These are phyloP conservation scores for Entomortierella beljakovae DNA, from an alignment of 192 early-diverging fungal species.

Conservation along the genomic window DNA sequence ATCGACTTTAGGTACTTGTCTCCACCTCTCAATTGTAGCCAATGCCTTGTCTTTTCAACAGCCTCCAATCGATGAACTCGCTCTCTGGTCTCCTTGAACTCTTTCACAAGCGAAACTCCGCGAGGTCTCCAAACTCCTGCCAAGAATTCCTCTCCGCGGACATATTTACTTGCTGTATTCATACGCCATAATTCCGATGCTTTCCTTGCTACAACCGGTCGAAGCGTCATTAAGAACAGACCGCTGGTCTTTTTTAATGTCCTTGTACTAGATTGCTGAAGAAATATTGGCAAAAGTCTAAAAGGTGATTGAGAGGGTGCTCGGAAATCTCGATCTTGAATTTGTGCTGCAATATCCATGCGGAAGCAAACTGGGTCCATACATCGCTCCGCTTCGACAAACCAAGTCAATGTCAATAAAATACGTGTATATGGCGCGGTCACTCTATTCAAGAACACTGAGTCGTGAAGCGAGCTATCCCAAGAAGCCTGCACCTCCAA, in stretches of 20 bases:
- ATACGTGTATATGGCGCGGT: conserved; percentile 71
- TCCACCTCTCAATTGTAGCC: conserved; percentile 39
- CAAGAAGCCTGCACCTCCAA: conserved; percentile 69
- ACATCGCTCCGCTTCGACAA: conserved; percentile 71
- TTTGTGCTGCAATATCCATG: conserved; percentile 74
- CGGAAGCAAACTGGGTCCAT: conserved; percentile 65
- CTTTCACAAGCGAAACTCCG: conserved; percentile 73
- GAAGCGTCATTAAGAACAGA: conserved; percentile 72
- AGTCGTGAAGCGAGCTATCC: conserved; percentile 83
- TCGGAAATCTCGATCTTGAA: conserved; percentile 65
- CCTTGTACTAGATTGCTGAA: conserved; percentile 35
- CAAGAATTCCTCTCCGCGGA: conserved; percentile 79
- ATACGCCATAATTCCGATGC: conserved; percentile 76
- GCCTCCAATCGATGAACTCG: conserved; percentile 47
- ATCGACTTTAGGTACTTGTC: neutral
- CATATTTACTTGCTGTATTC: conserved; percentile 76
- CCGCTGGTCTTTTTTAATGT: conserved; percentile 60
- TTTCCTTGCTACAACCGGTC: conserved; percentile 65
- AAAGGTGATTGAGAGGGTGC: conserved; percentile 28
- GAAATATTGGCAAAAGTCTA: conserved; percentile 37
- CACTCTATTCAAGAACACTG: conserved; percentile 72
- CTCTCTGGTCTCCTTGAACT: conserved; percentile 59
- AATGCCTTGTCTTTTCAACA: conserved; percentile 56
- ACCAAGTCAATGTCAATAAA: conserved; percentile 65
- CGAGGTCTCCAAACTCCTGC: conserved; percentile 73